phyloP scores from a whole-genome alignment of 257 asterid genomes.

The Penstemon barbatus region DNA sequence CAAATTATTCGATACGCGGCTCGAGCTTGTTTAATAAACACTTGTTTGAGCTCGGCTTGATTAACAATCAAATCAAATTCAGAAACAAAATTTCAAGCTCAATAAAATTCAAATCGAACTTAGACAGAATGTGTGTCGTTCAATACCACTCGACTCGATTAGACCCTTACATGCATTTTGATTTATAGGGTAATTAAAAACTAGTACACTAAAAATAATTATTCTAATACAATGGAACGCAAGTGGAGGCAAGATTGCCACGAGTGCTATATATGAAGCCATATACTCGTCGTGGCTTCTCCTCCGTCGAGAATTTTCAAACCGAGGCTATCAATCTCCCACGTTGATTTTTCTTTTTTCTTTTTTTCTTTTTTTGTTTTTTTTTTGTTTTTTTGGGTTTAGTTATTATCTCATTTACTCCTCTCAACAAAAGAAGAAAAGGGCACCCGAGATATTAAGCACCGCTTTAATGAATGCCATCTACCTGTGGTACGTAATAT shows the following conservation, averaged over 20 bases:
- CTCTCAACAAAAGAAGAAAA: not conserved
- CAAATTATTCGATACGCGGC: too few relatives aligned
- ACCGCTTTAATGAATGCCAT: constrained; percentile 15
- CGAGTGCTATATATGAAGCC: constrained; percentile 29
- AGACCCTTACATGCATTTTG: too few relatives aligned
- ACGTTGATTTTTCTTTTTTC: constrained; percentile 26
- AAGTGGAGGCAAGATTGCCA: constrained; percentile 54
- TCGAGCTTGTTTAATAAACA: too few relatives aligned
- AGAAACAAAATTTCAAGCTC: too few relatives aligned
- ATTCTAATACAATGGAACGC: not conserved
- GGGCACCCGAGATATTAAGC: not conserved
- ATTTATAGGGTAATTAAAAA: not conserved
- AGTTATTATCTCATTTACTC: not conserved
- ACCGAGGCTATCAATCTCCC: constrained; percentile 45
- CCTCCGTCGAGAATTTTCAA: constrained; percentile 41
- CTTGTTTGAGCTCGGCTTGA: too few relatives aligned
- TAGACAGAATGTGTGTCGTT: too few relatives aligned
- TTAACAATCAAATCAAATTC: too few relatives aligned
- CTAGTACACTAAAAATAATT: not conserved
- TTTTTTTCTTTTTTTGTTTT: not conserved
- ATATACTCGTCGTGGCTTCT: constrained; percentile 59
- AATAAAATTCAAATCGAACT: too few relatives aligned
- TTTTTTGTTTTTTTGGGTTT: not conserved
- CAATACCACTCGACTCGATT: too few relatives aligned
- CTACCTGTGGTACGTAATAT: not conserved